Conservation (phyloP, 176 grass and related monocot genomes). For the Oryza punctata region DNA sequence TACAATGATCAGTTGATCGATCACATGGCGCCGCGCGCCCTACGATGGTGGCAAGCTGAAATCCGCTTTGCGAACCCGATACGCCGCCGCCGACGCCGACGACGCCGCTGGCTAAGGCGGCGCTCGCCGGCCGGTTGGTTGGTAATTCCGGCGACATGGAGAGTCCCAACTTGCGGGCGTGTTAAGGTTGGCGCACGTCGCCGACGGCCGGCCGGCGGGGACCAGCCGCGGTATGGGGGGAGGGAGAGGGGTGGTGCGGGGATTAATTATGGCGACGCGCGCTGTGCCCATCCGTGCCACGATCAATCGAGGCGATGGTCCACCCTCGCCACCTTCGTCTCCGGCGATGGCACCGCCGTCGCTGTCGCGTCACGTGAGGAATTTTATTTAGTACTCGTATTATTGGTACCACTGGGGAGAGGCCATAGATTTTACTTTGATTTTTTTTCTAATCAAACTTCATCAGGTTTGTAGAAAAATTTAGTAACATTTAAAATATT, state of each 20-base stretch:
- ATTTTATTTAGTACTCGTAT: too few relatives aligned
- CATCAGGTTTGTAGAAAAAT: too few relatives aligned
- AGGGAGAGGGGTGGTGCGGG: neutral
- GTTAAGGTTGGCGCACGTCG: neutral
- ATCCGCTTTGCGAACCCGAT: neutral
- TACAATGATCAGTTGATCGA: too few relatives aligned
- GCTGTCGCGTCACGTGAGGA: neutral
- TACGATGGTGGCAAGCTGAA: neutral
- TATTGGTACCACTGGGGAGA: too few relatives aligned
- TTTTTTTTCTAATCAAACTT: too few relatives aligned
- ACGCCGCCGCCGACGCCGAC: too few relatives aligned
- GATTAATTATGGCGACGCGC: slow-evolving; percentile 18
- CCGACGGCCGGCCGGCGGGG: neutral
- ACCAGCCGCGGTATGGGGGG: slow-evolving; percentile 13
- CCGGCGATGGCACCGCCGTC: neutral
- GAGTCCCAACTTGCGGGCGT: neutral
- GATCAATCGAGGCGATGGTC: too few relatives aligned
- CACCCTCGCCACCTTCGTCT: neutral
- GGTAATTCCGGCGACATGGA: neutral
- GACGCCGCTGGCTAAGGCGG: too few relatives aligned
- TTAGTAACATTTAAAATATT: too few relatives aligned
- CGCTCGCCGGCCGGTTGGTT: neutral
- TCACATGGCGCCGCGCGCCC: neutral
- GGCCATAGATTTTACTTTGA: too few relatives aligned
- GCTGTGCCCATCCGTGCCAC: neutral